Base-by-base conservation (phyloP, 352 stramenopile species). In the Thraustotheca clavata region DNA sequence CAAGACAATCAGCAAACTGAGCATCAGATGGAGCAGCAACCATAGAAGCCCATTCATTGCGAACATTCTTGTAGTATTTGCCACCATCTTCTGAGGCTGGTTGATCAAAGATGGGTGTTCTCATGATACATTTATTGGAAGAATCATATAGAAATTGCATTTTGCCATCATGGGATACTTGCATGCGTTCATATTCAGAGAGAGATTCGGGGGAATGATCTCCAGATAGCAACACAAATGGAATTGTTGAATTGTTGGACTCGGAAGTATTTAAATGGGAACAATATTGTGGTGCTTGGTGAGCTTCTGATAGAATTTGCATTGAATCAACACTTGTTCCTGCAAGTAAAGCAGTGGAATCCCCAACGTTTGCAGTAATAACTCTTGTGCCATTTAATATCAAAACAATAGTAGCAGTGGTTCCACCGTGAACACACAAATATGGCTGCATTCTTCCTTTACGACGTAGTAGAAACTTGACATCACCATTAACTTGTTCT, bases 11-110 rank as follows among this genome's bases (percentile, higher is more conserved):
- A 1, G 87, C 77, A 32, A 86, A 95, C 4, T 73, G 61, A 2
- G 83, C 75, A 7, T 76, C 72, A 1, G 71, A 47, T 1, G 88
- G 87, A 3, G 87, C 90, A 4, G 77, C 75, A 22, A 95, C 82
- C 7, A 96, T 73, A 12, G 82, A 91, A 0, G 87, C 88, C 86
- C 86, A 96, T 67, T 96, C 87, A 20, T 95, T 80, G 34, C 88
- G 77, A n/a, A 96, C 87, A 68, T 95, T 96, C 71, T 95, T 96
- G 69, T 81, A 91, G 70, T 96, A 96, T 47, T 81, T 74, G 38
- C 84, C 83, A n/a, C 69, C 60, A n/a, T 24, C 39, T 33, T 33
- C 57, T 27, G 11, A 24, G 7, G 9, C n/a, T 9, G 12, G 16
- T 7, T 14, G 31, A 31, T 24, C 34, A 24, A 52, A 52, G 43